phyloP scores from a whole-genome alignment of 2,329 filamentous ascomycete genomes.

The Monilinia fructigena region DNA sequence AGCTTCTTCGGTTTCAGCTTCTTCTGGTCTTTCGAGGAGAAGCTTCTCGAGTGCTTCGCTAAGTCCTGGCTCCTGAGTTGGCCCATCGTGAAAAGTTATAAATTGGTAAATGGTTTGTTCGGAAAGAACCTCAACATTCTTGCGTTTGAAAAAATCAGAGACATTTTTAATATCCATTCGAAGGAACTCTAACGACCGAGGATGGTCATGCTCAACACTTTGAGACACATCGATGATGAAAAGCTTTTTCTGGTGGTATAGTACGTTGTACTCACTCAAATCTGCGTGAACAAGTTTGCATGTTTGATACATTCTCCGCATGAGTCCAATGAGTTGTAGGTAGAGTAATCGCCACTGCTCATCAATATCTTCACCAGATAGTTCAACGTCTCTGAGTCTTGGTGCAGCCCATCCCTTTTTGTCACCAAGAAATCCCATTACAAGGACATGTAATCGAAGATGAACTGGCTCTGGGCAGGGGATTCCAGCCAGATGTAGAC shows the following conservation, averaged over 20 bases:
- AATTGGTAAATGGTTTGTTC: slow-evolving; percentile 85
- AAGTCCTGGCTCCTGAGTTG: slow-evolving; percentile 61
- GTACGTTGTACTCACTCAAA: slow-evolving; percentile 95
- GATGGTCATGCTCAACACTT: slow-evolving; percentile 95
- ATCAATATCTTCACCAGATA: slow-evolving; percentile 66
- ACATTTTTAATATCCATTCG: slow-evolving; percentile 99
- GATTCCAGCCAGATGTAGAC: slow-evolving; percentile 80
- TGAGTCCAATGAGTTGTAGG: slow-evolving; percentile 77
- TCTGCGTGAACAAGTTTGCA: slow-evolving; percentile 94
- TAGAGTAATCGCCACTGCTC: slow-evolving; percentile 77
- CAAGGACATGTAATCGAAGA: slow-evolving; percentile 88
- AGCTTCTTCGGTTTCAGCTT: slow-evolving; percentile 55
- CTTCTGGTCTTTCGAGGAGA: slow-evolving; percentile 55
- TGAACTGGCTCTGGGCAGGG: slow-evolving; percentile 86
- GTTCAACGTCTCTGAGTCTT: slow-evolving; percentile 79
- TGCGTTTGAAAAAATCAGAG: slow-evolving; percentile 83
- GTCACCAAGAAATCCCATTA: slow-evolving; percentile 92
- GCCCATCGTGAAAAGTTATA: slow-evolving; percentile 63
- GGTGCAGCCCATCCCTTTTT: slow-evolving; percentile 85
- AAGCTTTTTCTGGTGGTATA: slow-evolving; percentile 78
- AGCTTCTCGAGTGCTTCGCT: slow-evolving; percentile 62
- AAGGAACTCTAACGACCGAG: slow-evolving; percentile 85
- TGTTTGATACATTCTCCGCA: slow-evolving; percentile 90
- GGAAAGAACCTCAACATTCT: slow-evolving; percentile 76
- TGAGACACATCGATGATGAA: slow-evolving; percentile 98